Evolutionary conservation across 768 basidiomycete species (phyloP).

Genomic region (Plicaturopsis crispa): DNA sequence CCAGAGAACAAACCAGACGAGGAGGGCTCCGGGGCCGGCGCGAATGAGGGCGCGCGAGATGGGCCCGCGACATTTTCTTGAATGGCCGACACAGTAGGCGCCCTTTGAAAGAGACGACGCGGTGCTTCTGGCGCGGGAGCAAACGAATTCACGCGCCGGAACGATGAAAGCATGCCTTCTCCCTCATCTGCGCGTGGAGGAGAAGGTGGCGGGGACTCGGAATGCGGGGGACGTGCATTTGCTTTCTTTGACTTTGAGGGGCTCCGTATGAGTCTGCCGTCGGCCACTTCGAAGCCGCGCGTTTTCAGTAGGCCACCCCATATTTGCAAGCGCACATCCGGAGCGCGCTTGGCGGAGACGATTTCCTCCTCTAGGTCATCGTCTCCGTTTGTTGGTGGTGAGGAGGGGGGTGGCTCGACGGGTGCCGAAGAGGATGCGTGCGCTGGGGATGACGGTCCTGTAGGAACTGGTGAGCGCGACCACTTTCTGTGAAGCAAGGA

Average conservation of each 20-base stretch:
- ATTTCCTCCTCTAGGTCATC: conserved; percentile 50
- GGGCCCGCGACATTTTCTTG: not conserved
- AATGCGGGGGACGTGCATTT: not conserved
- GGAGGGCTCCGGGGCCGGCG: not conserved
- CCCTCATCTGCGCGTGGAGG: too few relatives aligned
- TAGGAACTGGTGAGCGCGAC: too few relatives aligned
- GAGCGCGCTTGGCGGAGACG: conserved; percentile 48
- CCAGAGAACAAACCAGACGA: conserved; percentile 40
- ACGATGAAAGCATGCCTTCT: conserved; percentile 44
- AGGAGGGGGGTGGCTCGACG: conserved; percentile 15
- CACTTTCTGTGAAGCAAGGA: not conserved
- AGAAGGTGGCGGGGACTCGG: too few relatives aligned
- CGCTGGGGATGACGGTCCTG: conserved; percentile 7
- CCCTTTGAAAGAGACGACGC: conserved; percentile 29
- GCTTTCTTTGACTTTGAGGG: conserved; percentile 39
- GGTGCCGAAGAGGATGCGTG: conserved; percentile 17
- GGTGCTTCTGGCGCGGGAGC: conserved; percentile 26
- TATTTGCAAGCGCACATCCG: conserved; percentile 54
- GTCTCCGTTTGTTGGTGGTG: conserved; percentile 14
- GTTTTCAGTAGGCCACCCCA: conserved; percentile 64
- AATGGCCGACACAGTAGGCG: not conserved
- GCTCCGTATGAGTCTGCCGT: conserved; percentile 53
- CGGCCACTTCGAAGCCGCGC: conserved; percentile 58
- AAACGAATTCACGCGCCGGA: conserved; percentile 62
- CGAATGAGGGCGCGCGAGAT: not conserved